Evolutionary conservation across 2,329 filamentous ascomycete species (phyloP).

Genomic region (Tympanopsis confertula): DNA sequence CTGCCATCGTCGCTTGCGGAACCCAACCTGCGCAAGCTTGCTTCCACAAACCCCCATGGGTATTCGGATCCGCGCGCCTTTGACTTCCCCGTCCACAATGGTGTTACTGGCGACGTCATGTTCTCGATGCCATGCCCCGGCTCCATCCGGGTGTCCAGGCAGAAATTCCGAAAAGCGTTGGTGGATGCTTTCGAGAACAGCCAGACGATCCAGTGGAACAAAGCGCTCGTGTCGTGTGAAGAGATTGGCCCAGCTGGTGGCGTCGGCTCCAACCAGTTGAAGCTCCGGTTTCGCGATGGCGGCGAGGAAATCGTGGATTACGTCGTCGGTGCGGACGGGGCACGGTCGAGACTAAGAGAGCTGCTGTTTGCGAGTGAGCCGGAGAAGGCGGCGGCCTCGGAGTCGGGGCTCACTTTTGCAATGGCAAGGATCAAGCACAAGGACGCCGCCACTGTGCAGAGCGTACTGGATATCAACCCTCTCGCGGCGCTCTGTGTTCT

Average conservation of each 20-base stretch:
- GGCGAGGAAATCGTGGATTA: conserved; percentile 10
- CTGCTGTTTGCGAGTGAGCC: conserved; percentile 12
- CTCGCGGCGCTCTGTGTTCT: conserved; percentile 17
- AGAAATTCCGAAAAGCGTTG: conserved; percentile 17
- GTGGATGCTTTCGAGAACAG: conserved; percentile 15
- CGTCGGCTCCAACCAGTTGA: not conserved
- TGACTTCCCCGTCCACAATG: conserved; percentile 17
- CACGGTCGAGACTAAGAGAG: conserved; percentile 14
- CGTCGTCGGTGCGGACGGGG: conserved; percentile 20
- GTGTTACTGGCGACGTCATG: conserved; percentile 20
- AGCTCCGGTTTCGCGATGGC: conserved; percentile 12
- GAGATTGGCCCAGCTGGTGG: not conserved
- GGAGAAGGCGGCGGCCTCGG: conserved; percentile 8
- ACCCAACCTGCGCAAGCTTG: conserved; percentile 13
- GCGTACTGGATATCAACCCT: conserved; percentile 15
- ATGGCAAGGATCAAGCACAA: conserved; percentile 12
- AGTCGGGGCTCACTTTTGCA: conserved; percentile 17
- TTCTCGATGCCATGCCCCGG: conserved; percentile 19
- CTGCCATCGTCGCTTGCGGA: conserved; percentile 17
- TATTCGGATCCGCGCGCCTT: conserved; percentile 16
- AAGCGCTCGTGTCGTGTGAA: conserved; percentile 5
- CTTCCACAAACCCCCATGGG: conserved; percentile 20
- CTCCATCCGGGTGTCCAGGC: conserved; percentile 19
- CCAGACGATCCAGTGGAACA: conserved; percentile 18
- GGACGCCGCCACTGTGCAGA: conserved; percentile 12